Evolutionary conservation across 1,284 basidiomycete species (phyloP).

Genomic region (Marasmius fiardii): DNA sequence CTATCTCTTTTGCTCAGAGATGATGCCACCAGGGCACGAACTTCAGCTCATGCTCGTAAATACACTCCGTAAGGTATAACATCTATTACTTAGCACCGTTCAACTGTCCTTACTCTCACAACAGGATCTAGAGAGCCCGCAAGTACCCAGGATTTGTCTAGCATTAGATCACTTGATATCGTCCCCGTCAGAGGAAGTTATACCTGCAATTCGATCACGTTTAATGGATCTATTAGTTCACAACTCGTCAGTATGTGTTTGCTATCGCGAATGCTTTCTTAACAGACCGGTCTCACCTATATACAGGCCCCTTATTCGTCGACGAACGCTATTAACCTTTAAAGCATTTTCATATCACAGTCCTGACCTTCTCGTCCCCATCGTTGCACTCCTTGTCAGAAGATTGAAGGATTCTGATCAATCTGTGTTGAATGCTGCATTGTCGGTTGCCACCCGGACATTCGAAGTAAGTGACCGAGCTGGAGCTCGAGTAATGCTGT

Average conservation of each 20-base stretch:
- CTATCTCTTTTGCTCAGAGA: slow-evolving; percentile 69
- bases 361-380: slow-evolving; percentile 41
- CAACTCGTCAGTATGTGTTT: slow-evolving; percentile 62
- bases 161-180: slow-evolving; percentile 66
- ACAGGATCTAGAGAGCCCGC: slow-evolving; percentile 63
- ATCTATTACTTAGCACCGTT: neutral
- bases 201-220: slow-evolving; percentile 70
- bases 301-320: slow-evolving; percentile 53
- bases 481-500: no score
- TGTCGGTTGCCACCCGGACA: slow-evolving; percentile 23
- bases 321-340: slow-evolving; percentile 57
- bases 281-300: slow-evolving; percentile 10
- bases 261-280: slow-evolving; percentile 9
- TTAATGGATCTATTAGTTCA: slow-evolving; percentile 63
- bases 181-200: slow-evolving; percentile 56
- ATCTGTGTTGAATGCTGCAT: slow-evolving; percentile 45
- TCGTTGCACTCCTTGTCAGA: slow-evolving; percentile 39
- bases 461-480: slow-evolving; percentile 7
- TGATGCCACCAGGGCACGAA: slow-evolving; percentile 66
- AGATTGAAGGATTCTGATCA: slow-evolving; percentile 46
- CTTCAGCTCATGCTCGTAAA: slow-evolving; percentile 81
- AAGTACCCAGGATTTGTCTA: slow-evolving; percentile 57
- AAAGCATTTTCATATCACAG: slow-evolving; percentile 49
- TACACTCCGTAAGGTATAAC: slow-evolving; percentile 66
- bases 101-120: neutral